Evolutionary conservation across 1,284 basidiomycete species (phyloP).

Genomic region (Naganishia cerealis): DNA sequence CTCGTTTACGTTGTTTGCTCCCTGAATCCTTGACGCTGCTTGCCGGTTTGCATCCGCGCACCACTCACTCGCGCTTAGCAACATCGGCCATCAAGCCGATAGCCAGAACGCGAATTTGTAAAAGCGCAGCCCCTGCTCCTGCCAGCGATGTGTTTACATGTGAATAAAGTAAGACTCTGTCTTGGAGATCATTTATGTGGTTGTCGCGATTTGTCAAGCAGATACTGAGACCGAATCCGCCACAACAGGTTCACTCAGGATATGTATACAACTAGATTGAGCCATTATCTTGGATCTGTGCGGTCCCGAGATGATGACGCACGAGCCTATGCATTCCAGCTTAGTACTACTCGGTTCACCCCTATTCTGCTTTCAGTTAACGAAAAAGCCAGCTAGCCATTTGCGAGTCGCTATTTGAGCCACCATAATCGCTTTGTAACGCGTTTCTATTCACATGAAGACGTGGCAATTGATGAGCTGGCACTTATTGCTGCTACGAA

Average conservation of each 20-base stretch:
- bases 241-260: too few species aligned
- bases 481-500: not conserved
- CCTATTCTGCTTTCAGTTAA: not conserved
- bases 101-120: not conserved
- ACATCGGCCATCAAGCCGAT: slow-evolving; percentile 16
- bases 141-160: not conserved
- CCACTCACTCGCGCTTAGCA: slow-evolving; percentile 8
- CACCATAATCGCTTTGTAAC: slow-evolving; percentile 23
- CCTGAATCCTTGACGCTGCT: slow-evolving; percentile 14
- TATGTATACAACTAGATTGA: too few species aligned
- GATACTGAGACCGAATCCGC: too few species aligned
- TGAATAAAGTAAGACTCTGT: too few species aligned
- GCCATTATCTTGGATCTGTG: too few species aligned
- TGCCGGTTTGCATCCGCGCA: slow-evolving; percentile 8
- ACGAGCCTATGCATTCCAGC: not conserved
- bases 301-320: not conserved
- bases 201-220: too few species aligned
- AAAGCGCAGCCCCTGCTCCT: not conserved
- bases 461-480: not conserved
- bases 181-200: too few species aligned
- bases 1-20: slow-evolving; percentile 23
- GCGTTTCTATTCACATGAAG: not conserved
- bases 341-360: not conserved
- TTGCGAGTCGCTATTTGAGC: slow-evolving; percentile 21
- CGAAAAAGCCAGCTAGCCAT: slow-evolving; percentile 23